phyloP scores from a whole-genome alignment of 2,329 filamentous ascomycete species.

The Dactylellina sp. region DNA sequence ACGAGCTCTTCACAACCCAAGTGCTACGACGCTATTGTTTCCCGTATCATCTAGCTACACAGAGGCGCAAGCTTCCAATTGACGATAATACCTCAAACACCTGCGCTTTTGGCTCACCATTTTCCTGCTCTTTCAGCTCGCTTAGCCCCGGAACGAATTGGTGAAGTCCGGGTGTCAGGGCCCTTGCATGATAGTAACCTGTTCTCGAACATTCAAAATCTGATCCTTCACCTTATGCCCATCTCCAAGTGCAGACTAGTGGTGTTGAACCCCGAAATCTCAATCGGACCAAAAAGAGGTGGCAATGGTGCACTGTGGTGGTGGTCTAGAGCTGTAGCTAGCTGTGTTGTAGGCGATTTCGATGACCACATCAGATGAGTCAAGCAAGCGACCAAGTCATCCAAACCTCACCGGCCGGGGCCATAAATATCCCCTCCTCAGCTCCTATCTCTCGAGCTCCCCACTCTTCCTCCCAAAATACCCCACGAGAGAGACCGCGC shows the following conservation, averaged over 20 bases:
- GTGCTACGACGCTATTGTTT: not conserved
- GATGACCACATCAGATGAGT: constrained; percentile 56
- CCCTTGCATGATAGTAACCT: constrained; percentile 18
- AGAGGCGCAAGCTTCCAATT: no score
- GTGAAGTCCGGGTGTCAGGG: constrained; percentile 13
- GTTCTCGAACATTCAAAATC: constrained; percentile 35
- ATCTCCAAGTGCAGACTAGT: not conserved
- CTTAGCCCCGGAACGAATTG: constrained; percentile 28
- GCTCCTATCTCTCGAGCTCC: constrained; percentile 1
- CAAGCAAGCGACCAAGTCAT: constrained; percentile 49
- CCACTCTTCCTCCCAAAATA: not conserved
- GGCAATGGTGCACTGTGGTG: no score
- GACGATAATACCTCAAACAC: constrained; percentile 16
- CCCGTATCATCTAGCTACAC: not conserved
- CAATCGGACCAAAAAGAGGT: no score
- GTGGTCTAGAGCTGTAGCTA: constrained; percentile 25
- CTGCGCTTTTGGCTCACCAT: constrained; percentile 47
- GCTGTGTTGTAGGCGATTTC: not conserved
- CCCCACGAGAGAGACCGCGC: no score
- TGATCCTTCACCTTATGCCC: constrained; percentile 48
- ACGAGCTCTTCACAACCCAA: not conserved
- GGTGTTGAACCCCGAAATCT: no score
- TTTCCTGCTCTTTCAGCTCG: constrained; percentile 8
- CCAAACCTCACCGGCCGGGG: not conserved
- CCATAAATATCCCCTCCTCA: constrained; percentile 32